These are phyloP conservation scores for Fimicolochytrium jonesii DNA, from an alignment of 192 early-diverging fungal species.

Conservation along the genomic window DNA sequence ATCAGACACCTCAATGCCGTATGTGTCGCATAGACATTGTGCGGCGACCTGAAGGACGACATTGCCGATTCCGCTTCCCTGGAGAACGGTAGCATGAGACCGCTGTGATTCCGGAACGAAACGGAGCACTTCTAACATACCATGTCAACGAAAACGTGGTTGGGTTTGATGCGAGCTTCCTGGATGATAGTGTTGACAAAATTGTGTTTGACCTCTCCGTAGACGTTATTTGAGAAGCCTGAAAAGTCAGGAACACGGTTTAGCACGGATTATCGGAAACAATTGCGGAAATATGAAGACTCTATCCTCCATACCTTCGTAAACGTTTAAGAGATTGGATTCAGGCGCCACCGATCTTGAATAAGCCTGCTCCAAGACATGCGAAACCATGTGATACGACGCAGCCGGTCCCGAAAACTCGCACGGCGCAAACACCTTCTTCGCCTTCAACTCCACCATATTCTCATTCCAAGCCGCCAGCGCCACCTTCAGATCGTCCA, in stretches of 20 bases:
- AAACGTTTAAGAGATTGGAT: constrained; percentile 67
- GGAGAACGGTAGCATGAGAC: too few species aligned
- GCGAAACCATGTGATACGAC: constrained; percentile 68
- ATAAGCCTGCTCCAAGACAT: constrained; percentile 86
- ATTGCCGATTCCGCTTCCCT: constrained; percentile 88
- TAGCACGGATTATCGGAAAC: too few species aligned
- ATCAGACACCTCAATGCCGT: constrained; percentile 90
- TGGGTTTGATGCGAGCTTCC: constrained; percentile 55
- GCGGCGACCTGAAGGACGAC: constrained; percentile 95
- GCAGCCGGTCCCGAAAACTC: constrained; percentile 27
- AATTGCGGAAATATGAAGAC: too few species aligned
- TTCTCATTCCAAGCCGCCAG: constrained; percentile 68
- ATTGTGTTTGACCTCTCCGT: constrained; percentile 87
- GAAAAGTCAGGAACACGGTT: not conserved
- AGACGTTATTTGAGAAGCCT: constrained; percentile 92
- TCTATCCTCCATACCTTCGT: constrained; percentile 57
- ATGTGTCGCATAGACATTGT: constrained; percentile 72
- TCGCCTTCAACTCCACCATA: constrained; percentile 47
- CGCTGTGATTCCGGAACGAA: too few species aligned
- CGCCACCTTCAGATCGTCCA: constrained; percentile 61
- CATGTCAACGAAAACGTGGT: constrained; percentile 85
- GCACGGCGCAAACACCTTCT: constrained; percentile 28
- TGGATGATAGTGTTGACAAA: constrained; percentile 83
- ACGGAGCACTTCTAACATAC: too few species aligned
- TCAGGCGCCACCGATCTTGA: constrained; percentile 78